Conservation (phyloP, 208 protist genomes). For the Trypanosoma scelopori region DNA sequence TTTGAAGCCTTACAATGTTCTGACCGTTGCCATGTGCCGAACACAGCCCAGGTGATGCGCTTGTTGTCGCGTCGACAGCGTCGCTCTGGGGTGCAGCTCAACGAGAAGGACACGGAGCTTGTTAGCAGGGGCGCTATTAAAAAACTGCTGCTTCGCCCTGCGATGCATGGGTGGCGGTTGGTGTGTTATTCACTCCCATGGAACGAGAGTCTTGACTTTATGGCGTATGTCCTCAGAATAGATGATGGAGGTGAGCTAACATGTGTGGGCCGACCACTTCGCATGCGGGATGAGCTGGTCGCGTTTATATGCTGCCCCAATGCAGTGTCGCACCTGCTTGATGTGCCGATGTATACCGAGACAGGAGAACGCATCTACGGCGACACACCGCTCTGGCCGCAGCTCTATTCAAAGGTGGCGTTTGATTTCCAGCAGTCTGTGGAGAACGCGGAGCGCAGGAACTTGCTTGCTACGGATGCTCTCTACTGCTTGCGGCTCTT, state of each 20-base stretch:
- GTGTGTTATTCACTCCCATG: constrained; percentile 56
- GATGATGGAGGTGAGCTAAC: constrained; percentile 3
- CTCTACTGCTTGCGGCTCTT: constrained; percentile 42
- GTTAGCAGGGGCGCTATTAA: constrained; percentile 29
- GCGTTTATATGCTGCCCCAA: constrained; percentile 26
- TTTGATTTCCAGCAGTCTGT: constrained; percentile 34
- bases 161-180: constrained; percentile 36
- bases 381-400: constrained; percentile 59
- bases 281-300: constrained; percentile 21
- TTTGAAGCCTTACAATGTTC: constrained; percentile 38
- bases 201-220: constrained; percentile 42
- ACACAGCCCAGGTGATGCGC: constrained; percentile 40
- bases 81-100: constrained; percentile 1
- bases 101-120: constrained; percentile 18
- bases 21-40: constrained; percentile 50
- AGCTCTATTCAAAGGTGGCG: constrained; percentile 50
- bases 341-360: constrained; percentile 32
- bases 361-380: constrained; percentile 40
- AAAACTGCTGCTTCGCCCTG: constrained; percentile 23
- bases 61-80: constrained; percentile 36
- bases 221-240: constrained; percentile 37
- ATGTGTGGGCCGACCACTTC: constrained; percentile 11
- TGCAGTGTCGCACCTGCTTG: constrained; percentile 34
- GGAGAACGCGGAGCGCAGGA: constrained; percentile 11
- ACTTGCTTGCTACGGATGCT: constrained; percentile 16